Evolutionary conservation across 1,139 yeast genomes (phyloP).

Genomic region (Barnettozyma hawaiiensis): DNA sequence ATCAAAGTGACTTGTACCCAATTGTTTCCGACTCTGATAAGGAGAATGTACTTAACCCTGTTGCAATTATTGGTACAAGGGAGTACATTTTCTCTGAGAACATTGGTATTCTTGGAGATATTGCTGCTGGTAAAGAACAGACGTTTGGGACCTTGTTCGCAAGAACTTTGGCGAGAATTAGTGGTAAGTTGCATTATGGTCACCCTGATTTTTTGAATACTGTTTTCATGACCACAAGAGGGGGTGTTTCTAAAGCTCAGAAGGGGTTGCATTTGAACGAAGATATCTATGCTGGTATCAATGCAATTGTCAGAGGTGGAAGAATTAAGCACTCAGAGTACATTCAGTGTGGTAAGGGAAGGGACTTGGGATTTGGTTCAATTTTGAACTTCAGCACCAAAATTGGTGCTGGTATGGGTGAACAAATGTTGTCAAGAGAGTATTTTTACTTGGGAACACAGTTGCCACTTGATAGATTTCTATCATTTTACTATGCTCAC

Average conservation of each 20-base stretch:
- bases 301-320: slow-evolving; percentile 67
- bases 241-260: slow-evolving; percentile 73
- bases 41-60: slow-evolving; percentile 44
- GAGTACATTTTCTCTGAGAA: slow-evolving; percentile 71
- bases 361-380: slow-evolving; percentile 75
- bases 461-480: slow-evolving; percentile 64
- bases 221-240: slow-evolving; percentile 65
- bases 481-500: slow-evolving; percentile 73
- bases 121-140: slow-evolving; percentile 75
- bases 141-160: slow-evolving; percentile 72
- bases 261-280: slow-evolving; percentile 70
- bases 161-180: slow-evolving; percentile 66
- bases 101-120: slow-evolving; percentile 70
- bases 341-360: slow-evolving; percentile 75
- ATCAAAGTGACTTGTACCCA: slow-evolving; percentile 36
- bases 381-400: slow-evolving; percentile 70
- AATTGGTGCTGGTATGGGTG: slow-evolving; percentile 83
- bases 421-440: slow-evolving; percentile 71
- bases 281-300: slow-evolving; percentile 75
- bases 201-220: slow-evolving; percentile 72
- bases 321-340: slow-evolving; percentile 72
- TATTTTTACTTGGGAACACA: slow-evolving; percentile 69
- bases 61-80: slow-evolving; percentile 72
- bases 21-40: slow-evolving; percentile 55
- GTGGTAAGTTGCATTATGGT: slow-evolving; percentile 72